Percentiles rank a stretch among this genome's conserved stretches.
Conservation (phyloP, 768 basidiomycete species). For the Rhodotorula paludigena region DNA sequence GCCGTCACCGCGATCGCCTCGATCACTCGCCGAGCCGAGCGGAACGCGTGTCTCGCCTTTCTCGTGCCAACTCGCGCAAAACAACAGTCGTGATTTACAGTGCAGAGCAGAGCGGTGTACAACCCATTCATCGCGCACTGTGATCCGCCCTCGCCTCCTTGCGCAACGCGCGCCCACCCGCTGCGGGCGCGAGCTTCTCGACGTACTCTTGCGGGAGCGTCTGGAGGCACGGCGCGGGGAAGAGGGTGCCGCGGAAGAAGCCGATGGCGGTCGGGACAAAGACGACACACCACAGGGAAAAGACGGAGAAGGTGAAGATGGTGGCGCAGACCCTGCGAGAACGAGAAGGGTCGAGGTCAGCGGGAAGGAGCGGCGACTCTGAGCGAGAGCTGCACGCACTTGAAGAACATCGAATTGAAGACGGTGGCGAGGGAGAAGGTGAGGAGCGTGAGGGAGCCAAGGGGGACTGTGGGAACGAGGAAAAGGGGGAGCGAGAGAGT, state of each 20-base stretch:
- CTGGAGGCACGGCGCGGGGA: constrained; percentile 33
- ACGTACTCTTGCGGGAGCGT: constrained; percentile 30
- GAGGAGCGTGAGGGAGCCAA: constrained; percentile 41
- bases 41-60: no score
- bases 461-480: constrained; percentile 14
- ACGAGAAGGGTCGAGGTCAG: not conserved
- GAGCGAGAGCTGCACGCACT: no score
- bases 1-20: no score
- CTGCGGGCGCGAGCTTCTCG: constrained; percentile 16
- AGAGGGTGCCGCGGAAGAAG: constrained; percentile 34
- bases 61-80: no score
- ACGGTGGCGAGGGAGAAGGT: constrained; percentile 39
- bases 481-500: no score
- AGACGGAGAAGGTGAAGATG: constrained; percentile 40
- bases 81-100: no score
- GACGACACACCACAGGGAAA: constrained; percentile 38
- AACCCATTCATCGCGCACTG: not conserved
- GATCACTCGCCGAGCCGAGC: no score
- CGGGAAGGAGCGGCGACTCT: not conserved
- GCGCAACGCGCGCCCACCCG: not conserved
- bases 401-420: constrained; percentile 42
- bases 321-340: constrained; percentile 31
- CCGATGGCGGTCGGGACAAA: constrained; percentile 31
- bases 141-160: not conserved
- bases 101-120: not conserved